Evolutionary conservation across 768 basidiomycete species (phyloP).

Genomic region (Trametes meyenii): DNA sequence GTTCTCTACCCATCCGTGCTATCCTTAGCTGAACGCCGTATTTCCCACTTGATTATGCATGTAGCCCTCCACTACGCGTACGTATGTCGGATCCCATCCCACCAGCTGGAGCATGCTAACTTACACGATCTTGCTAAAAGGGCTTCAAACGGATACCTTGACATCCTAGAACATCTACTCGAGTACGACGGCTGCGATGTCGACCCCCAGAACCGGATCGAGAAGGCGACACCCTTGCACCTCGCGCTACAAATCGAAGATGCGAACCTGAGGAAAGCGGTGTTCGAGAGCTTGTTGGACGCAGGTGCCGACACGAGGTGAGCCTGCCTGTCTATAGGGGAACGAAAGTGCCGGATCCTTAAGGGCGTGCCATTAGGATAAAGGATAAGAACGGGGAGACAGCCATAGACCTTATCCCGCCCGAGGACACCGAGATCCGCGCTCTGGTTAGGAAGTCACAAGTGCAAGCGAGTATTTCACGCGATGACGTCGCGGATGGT

Average conservation of each 20-base stretch:
- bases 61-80: slow-evolving; percentile 76
- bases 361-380: slow-evolving; percentile 47
- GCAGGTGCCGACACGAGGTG: slow-evolving; percentile 77
- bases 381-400: slow-evolving; percentile 70
- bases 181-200: slow-evolving; percentile 79
- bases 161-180: slow-evolving; percentile 73
- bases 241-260: slow-evolving; percentile 64
- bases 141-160: slow-evolving; percentile 56
- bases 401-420: slow-evolving; percentile 56
- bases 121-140: slow-evolving; percentile 35
- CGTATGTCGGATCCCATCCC: slow-evolving; percentile 32
- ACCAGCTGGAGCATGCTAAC: background rate
- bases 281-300: slow-evolving; percentile 70
- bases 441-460: slow-evolving; percentile 56
- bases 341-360: background rate
- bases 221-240: slow-evolving; percentile 78
- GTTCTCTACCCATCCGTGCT: background rate
- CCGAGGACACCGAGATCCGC: slow-evolving; percentile 53
- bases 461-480: slow-evolving; percentile 51
- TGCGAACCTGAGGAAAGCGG: slow-evolving; percentile 50
- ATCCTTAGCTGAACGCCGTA: background rate
- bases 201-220: slow-evolving; percentile 71
- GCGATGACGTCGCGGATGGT: slow-evolving; percentile 71
- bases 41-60: background rate
- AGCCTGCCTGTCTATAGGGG: slow-evolving; percentile 25